These are phyloP conservation scores for Lentinula lateritia DNA, from an alignment of 768 basidiomycete genomes.

Conservation along the genomic window DNA sequence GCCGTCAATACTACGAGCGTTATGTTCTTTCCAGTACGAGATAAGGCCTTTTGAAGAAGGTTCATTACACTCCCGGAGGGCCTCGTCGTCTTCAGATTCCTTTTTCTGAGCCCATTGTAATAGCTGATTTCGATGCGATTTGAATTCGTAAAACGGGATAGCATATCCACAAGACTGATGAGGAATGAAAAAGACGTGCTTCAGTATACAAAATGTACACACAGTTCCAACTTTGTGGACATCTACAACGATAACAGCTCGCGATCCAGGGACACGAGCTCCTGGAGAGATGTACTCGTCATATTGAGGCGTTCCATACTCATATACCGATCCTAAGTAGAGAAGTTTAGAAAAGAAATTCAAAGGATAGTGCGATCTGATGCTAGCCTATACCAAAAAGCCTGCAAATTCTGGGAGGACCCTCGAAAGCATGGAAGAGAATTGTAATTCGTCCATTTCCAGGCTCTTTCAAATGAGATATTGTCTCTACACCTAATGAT, in stretches of 20 bases:
- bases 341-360: too few species aligned
- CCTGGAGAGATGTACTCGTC: slow-evolving; percentile 27
- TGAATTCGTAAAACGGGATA: slow-evolving; percentile 33
- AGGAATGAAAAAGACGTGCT: not conserved
- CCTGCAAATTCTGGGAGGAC: slow-evolving; percentile 51
- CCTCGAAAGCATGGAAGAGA: slow-evolving; percentile 57
- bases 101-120: slow-evolving; percentile 23
- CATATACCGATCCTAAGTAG: slow-evolving; percentile 31
- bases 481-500: slow-evolving; percentile 46
- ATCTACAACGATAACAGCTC: slow-evolving; percentile 38
- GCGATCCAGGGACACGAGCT: slow-evolving; percentile 32
- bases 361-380: not conserved
- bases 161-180: slow-evolving; percentile 41
- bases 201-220: slow-evolving; percentile 10
- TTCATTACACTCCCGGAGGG: not conserved
- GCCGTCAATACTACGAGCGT: slow-evolving; percentile 6
- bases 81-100: slow-evolving; percentile 14
- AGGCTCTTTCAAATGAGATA: slow-evolving; percentile 53
- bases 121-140: slow-evolving; percentile 32
- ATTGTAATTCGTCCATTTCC: slow-evolving; percentile 54
- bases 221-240: slow-evolving; percentile 42
- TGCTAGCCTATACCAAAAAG: slow-evolving; percentile 48
- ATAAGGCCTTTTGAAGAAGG: not conserved
- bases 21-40: slow-evolving; percentile 6
- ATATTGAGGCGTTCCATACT: slow-evolving; percentile 41